Percentiles rank a stretch among this genome's conserved stretches.
Conservation (phyloP, 2,329 filamentous ascomycete genomes). For the Paraconiothyrium sp. region DNA sequence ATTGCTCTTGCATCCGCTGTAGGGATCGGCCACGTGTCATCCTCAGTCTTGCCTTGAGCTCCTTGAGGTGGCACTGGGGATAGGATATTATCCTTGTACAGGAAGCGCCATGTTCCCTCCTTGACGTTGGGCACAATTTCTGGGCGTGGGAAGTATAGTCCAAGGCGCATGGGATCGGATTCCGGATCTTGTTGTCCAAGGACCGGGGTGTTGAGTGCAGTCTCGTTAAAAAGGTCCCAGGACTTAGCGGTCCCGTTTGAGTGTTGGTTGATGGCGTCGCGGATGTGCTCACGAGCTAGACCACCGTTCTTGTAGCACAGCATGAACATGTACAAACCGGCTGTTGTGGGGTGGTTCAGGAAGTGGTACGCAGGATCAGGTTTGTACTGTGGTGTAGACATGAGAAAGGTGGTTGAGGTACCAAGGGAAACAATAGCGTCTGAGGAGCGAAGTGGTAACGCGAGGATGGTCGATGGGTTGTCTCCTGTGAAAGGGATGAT, state of each 20-base stretch:
- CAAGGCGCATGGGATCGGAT: constrained; percentile 76
- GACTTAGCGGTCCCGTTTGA: constrained; percentile 56
- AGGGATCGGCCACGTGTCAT: constrained; percentile 62
- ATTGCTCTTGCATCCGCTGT: constrained; percentile 82
- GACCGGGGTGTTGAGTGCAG: constrained; percentile 72
- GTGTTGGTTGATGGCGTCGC: constrained; percentile 76
- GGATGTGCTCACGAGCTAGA: constrained; percentile 87
- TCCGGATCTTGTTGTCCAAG: constrained; percentile 67
- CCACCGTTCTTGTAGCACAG: constrained; percentile 99
- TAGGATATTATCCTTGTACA: constrained; percentile 62
- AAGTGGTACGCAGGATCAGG: constrained; percentile 94
- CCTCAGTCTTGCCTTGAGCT: constrained; percentile 50
- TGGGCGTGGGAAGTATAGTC: constrained; percentile 92
- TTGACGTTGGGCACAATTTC: constrained; percentile 95
- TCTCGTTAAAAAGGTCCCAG: constrained; percentile 85
- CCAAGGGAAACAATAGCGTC: constrained; percentile 96
- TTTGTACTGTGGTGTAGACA: constrained; percentile 92
- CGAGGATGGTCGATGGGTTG: constrained; percentile 94
- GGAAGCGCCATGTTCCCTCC: constrained; percentile 87
- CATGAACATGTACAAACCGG: constrained; percentile 99
- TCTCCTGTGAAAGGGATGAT: constrained; percentile 92
- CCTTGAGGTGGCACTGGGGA: constrained; percentile 55
- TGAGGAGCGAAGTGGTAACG: constrained; percentile 83
- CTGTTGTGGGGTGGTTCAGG: constrained; percentile 95
- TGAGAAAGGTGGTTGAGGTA: constrained; percentile 95